These are phyloP conservation scores for Hamiltosporidium magnivora DNA, from an alignment of 371 early-diverging fungal species.

Conservation along the genomic window DNA sequence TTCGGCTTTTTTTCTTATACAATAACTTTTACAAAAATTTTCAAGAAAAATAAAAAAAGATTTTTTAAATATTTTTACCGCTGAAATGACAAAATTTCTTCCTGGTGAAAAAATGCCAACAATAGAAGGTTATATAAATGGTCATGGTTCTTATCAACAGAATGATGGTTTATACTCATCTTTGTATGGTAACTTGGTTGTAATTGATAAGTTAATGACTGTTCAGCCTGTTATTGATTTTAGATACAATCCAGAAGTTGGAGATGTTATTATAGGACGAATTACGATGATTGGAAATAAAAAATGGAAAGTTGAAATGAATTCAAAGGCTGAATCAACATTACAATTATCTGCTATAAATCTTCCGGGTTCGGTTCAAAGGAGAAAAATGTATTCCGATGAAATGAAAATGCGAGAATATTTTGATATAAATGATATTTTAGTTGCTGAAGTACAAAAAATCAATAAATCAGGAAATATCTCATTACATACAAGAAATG, in stretches of 20 bases:
- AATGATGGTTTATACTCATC: slow-evolving; percentile 27
- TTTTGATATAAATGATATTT: slow-evolving; percentile 48
- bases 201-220: slow-evolving; percentile 48
- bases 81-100: slow-evolving; percentile 1
- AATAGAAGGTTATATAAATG: slow-evolving; percentile 38
- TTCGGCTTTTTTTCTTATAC: no score
- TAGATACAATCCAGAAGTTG: slow-evolving; percentile 51
- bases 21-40: no score
- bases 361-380: slow-evolving; percentile 48
- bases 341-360: slow-evolving; percentile 51
- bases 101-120: slow-evolving; percentile 49
- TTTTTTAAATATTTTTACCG: no score
- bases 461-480: slow-evolving; percentile 31
- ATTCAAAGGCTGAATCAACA: slow-evolving; percentile 35
- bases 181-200: slow-evolving; percentile 33
- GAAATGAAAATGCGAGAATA: slow-evolving; percentile 55
- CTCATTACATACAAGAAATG: slow-evolving; percentile 51
- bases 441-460: slow-evolving; percentile 56
- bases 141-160: slow-evolving; percentile 48
- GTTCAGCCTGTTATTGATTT: slow-evolving; percentile 22
- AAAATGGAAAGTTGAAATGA: slow-evolving; percentile 56
- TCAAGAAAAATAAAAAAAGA: no score
- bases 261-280: slow-evolving; percentile 55
- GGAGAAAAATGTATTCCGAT: slow-evolving; percentile 54
- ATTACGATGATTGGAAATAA: slow-evolving; percentile 50